Conservation (phyloP, 2,329 filamentous ascomycete species). For the Fusarium sp. region DNA sequence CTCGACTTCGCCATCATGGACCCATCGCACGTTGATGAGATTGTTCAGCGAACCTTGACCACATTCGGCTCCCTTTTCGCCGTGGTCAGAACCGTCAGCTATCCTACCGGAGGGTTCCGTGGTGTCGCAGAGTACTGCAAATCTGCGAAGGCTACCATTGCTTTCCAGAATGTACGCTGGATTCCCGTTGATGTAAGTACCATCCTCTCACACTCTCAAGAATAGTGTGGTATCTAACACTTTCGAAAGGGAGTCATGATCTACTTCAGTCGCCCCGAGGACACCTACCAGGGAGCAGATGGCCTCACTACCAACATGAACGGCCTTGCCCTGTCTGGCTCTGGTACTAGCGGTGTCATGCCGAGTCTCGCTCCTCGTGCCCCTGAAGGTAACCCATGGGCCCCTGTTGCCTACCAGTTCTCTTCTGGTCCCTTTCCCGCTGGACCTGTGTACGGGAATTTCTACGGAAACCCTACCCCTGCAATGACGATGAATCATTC, state of each 20-base stretch:
- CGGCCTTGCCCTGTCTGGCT: slow-evolving; percentile 22
- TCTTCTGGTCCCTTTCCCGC: slow-evolving; percentile 11
- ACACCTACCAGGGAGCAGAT: background rate
- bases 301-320: slow-evolving; percentile 35
- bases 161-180: slow-evolving; percentile 52
- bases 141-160: slow-evolving; percentile 55
- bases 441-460: slow-evolving; percentile 45
- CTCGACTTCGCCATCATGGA: slow-evolving; percentile 32
- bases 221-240: slow-evolving; percentile 15
- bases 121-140: slow-evolving; percentile 67
- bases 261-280: background rate
- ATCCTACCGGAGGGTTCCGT: slow-evolving; percentile 57
- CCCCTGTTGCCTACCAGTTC: slow-evolving; percentile 43
- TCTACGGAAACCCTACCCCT: slow-evolving; percentile 48
- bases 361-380: slow-evolving; percentile 28
- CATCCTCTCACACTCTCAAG: background rate
- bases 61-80: slow-evolving; percentile 64
- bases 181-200: slow-evolving; percentile 45
- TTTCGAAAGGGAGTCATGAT: background rate
- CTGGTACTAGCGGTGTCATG: background rate
- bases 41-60: slow-evolving; percentile 52
- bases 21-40: slow-evolving; percentile 52
- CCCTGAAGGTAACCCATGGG: slow-evolving; percentile 13
- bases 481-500: slow-evolving; percentile 53
- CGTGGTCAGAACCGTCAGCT: slow-evolving; percentile 56